Evolutionary conservation across 495 filamentous ascomycete genomes (phyloP), one percentile per base, ranked within the genome.

Genomic region (Lentithecium fluviatile): DNA sequence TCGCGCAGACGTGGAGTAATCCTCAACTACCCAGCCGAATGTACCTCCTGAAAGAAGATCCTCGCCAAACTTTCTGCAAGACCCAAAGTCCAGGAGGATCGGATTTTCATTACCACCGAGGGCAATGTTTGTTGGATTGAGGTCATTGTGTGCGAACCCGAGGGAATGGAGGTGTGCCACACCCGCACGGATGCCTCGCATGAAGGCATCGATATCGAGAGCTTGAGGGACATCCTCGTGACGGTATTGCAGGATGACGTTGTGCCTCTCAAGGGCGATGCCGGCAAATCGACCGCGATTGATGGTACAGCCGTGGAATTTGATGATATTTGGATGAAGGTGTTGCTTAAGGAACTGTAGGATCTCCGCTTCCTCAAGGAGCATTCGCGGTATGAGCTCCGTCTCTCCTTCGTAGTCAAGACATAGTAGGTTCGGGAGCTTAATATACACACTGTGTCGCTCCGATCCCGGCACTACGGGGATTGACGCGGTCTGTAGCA

Each of bases 101-200:
- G 52, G 32, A 7, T 58, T 46, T 10, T 62, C 47, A 49, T 53
- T 17, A 10, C 24, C 32, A 57, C 65, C 57, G 37, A 68, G 29
- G 11, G 23, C 29, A 55, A 65, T 48, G 47, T 68, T 68, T 32
- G 15, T 36, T 1, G 61, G 55, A 37, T 65, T 68, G 26, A 68
- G 45, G 45, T 68, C 62, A 55, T 68, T 68, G 47, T 68, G 62
- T 37, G 65, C 65, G 19, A 61, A 52, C 19, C 65, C 62, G 20
- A 65, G 47, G 12, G 56, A 57, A 52, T 68, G 52, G 19, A 68
- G 61, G 40, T 68, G 65, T 12, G 13, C 32, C 2, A 68, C 58
- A 6, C 45, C 62, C 2, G 26, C 37, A n/a, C 53, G 52, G 6
- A 64, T 64, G 17, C 50, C 53, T 29, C 45, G 13, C 47, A 59